These are phyloP conservation scores for Paradendryphiella salina DNA, from an alignment of 2,329 filamentous ascomycete genomes.

Conservation along the genomic window DNA sequence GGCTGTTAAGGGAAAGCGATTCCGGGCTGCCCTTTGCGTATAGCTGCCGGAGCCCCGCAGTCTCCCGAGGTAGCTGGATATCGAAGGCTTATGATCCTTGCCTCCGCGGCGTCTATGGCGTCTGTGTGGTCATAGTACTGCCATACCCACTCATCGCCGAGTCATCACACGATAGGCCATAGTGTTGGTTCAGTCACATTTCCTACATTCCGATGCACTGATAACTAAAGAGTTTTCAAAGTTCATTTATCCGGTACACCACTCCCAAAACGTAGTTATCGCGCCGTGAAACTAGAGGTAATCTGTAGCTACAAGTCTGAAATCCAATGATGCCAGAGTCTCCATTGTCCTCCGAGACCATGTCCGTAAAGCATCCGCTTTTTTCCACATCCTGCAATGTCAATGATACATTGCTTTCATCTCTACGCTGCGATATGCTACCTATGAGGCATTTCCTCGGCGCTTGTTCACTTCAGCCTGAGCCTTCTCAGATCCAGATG, in stretches of 20 bases:
- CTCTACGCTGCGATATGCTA: background rate
- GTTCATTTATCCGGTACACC: conserved; percentile 25
- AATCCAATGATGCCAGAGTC: conserved; percentile 27
- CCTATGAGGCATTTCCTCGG: conserved; percentile 46
- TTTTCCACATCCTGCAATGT: conserved; percentile 9
- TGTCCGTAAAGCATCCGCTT: conserved; percentile 17
- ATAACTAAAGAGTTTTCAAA: conserved; percentile 15
- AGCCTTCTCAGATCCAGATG: conserved; percentile 69
- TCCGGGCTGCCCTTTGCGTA: conserved; percentile 16
- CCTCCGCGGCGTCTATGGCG: conserved; percentile 11
- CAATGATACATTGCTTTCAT: background rate
- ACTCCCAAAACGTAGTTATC: conserved; percentile 37
- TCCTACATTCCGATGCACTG: background rate
- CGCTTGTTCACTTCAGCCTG: conserved; percentile 70
- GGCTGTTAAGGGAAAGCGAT: conserved; percentile 22
- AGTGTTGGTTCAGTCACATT: background rate
- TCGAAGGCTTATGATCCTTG: conserved; percentile 15
- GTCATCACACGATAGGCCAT: background rate
- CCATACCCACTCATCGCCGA: background rate
- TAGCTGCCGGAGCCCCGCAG: conserved; percentile 13
- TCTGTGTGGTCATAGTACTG: background rate
- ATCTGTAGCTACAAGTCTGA: conserved; percentile 31
- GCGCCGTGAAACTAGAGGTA: conserved; percentile 32
- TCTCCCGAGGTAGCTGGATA: conserved; percentile 17
- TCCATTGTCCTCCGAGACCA: conserved; percentile 17